Conservation (phyloP, 2,329 filamentous ascomycete species). For the Calonectria pseudoreteaudii region DNA sequence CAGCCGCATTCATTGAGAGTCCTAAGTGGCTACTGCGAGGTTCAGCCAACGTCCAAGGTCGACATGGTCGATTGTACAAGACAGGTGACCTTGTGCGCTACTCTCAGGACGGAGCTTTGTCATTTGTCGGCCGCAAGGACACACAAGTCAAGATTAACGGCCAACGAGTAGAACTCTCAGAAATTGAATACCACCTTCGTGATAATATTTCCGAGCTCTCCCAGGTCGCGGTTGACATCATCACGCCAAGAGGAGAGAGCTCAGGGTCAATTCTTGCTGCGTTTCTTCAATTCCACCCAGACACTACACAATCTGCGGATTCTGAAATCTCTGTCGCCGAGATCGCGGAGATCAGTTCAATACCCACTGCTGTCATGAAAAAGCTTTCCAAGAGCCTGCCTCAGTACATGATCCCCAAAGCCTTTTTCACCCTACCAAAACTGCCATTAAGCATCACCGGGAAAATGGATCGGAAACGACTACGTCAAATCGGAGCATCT, state of each 20-base stretch:
- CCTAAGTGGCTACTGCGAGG: slow-evolving; percentile 8
- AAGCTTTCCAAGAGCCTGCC: slow-evolving; percentile 20
- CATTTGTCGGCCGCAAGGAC: slow-evolving; percentile 65
- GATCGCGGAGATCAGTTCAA: background rate
- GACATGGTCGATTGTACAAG: slow-evolving; percentile 50
- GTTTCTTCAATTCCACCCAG: background rate
- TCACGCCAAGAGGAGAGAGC: background rate
- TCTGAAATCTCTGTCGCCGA: no score
- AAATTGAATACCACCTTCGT: background rate
- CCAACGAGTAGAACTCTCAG: background rate
- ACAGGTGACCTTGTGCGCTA: slow-evolving; percentile 61
- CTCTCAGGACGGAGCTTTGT: slow-evolving; percentile 52
- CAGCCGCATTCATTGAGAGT: background rate
- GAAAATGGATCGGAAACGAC: slow-evolving; percentile 28
- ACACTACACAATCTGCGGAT: background rate
- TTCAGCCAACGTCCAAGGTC: background rate
- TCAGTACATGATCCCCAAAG: slow-evolving; percentile 33
- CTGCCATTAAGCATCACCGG: slow-evolving; percentile 29
- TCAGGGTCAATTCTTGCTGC: background rate
- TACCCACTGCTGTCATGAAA: background rate
- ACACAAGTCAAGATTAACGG: background rate
- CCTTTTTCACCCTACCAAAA: slow-evolving; percentile 24
- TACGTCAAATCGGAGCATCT: background rate
- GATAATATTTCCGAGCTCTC: background rate
- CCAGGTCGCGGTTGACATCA: background rate